Base-by-base conservation (phyloP, 129 eudicot species). In the Arctium minus region DNA sequence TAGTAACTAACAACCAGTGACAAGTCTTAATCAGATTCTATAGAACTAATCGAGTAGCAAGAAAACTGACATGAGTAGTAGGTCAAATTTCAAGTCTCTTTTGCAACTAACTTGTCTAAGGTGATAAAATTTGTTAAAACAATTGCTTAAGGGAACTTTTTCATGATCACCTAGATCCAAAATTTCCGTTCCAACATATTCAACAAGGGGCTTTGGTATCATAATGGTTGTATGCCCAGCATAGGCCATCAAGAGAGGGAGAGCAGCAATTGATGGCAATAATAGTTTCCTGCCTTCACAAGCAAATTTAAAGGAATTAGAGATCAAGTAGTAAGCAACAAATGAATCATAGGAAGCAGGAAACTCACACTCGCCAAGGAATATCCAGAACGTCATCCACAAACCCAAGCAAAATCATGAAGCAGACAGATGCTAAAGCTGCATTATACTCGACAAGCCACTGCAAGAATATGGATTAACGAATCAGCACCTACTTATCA, bases 381-480 rank as follows among this genome's bases (percentile, higher is more conserved):
- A 93, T 91, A 89, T 96, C 99, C 56, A 96, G 88, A 79, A 96
- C 98, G 83, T 96, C 99, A 81, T 96, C 99, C 18, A 93, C 90
- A 89, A 96, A 96, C 78, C 99, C 99, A 82, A 96, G 98, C 77
- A 96, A 91, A 60, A 89, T 89, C 97, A 96, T 96, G 84, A 96
- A 93, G 90, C 98, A 93, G 86, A 96, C 87, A 77, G 98, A 96
- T 80, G 98, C 97, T 89, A 96, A 89, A 75, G 98, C 99, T 32
- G 98, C 99, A 89, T 96, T 96, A 86, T 96, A 96, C 89, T 93
- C 99, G 75, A 96, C 98, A 44, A 93, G 97, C 99, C 99, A 96
- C 99, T 96, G 92, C 90, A 87, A 73, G 33, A 31, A 53, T 79
- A 68, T 50, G 77, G 42, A 50, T 75, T 64, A 81, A 80, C 81